Percentiles rank a stretch among this genome's conserved stretches.
Evolutionary conservation across 192 early-diverging fungal species (phyloP).

Genomic region (Podila clonocystis): DNA sequence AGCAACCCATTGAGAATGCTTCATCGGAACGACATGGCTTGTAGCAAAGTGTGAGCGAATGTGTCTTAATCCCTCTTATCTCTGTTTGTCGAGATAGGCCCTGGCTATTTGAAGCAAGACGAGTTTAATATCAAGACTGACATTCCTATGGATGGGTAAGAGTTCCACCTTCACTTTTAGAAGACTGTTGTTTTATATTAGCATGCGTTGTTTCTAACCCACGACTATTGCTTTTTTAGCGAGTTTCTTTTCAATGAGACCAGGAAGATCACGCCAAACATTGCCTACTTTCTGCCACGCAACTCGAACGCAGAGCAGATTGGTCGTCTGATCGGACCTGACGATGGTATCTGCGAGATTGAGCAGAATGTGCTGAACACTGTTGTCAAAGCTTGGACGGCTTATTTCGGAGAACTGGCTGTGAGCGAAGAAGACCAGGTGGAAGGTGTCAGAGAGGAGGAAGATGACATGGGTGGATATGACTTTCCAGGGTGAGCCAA

Average conservation of each 20-base stretch:
- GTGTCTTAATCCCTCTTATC: background rate
- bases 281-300: conserved; percentile 88
- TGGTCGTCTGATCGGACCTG: conserved; percentile 59
- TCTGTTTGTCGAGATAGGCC: conserved; percentile 52
- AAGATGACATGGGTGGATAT: background rate
- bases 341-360: conserved; percentile 74
- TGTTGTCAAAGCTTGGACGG: conserved; percentile 73
- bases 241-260: conserved; percentile 71
- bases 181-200: background rate
- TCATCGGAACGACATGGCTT: background rate
- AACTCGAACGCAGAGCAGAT: conserved; percentile 80
- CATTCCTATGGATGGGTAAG: conserved; percentile 80
- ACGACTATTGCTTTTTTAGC: conserved; percentile 49
- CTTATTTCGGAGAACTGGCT: conserved; percentile 84
- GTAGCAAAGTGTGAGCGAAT: background rate
- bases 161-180: background rate
- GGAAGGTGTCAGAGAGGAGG: background rate
- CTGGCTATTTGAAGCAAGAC: conserved; percentile 70
- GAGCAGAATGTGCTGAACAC: conserved; percentile 80
- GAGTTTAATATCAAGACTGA: conserved; percentile 76
- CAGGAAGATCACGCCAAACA: conserved; percentile 73
- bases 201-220: background rate
- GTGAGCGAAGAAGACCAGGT: conserved; percentile 2
- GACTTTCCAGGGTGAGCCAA: background rate
- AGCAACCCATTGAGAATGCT: background rate